phyloP scores from a whole-genome alignment of 192 early-diverging fungal genomes.

The Coemansia sp. region DNA sequence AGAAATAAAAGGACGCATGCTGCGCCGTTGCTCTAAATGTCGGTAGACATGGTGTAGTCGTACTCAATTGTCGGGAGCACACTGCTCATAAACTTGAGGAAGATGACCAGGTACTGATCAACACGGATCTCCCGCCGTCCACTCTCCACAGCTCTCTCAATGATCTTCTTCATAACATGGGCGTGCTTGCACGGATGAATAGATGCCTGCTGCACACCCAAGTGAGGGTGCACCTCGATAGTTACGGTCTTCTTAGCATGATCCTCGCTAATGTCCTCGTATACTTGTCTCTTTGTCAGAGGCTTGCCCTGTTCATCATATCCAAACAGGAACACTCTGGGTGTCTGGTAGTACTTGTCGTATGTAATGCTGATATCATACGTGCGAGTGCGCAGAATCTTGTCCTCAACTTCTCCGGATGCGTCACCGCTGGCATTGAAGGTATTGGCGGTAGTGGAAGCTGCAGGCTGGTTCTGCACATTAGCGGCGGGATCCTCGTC shows the following conservation, averaged over 20 bases:
- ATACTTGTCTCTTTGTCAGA: slow-evolving; percentile 85
- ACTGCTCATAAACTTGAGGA: slow-evolving; percentile 96
- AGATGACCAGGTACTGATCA: slow-evolving; percentile 93
- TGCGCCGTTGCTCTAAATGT: slow-evolving; percentile 27
- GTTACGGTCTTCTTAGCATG: slow-evolving; percentile 99
- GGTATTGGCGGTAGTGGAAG: slow-evolving; percentile 3
- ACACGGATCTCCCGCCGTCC: slow-evolving; percentile 75
- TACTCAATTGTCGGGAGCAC: slow-evolving; percentile 98
- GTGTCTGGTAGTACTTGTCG: slow-evolving; percentile 99
- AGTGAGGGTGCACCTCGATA: slow-evolving; percentile 93
- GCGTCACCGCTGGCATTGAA: background rate
- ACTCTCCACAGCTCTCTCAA: slow-evolving; percentile 63
- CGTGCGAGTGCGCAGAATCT: slow-evolving; percentile 85
- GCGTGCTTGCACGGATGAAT: slow-evolving; percentile 99
- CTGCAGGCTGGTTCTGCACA: background rate
- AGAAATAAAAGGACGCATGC: background rate
- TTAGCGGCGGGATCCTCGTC: slow-evolving; percentile 71
- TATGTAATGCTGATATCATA: slow-evolving; percentile 99
- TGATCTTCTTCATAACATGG: slow-evolving; percentile 95
- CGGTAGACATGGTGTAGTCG: slow-evolving; percentile 88
- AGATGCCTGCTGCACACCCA: slow-evolving; percentile 80
- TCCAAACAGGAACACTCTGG: slow-evolving; percentile 95
- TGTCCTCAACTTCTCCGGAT: slow-evolving; percentile 56
- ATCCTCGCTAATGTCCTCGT: slow-evolving; percentile 97
- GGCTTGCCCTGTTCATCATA: slow-evolving; percentile 86